Evolutionary conservation across 1,284 basidiomycete genomes (phyloP).

Genomic region (Leccinum griseonigrum): DNA sequence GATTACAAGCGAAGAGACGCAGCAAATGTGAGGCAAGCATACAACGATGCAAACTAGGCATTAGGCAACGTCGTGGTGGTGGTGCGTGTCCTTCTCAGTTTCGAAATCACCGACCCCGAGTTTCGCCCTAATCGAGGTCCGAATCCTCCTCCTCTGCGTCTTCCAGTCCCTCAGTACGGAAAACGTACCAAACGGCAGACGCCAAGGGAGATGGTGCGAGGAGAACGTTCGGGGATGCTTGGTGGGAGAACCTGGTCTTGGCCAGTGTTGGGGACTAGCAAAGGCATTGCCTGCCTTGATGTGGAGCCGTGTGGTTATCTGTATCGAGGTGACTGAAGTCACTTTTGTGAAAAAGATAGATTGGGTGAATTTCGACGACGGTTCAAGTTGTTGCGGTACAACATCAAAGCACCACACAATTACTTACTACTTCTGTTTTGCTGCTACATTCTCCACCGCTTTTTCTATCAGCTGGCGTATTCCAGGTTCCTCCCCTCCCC

Average conservation of each 20-base stretch:
- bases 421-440: too few species aligned
- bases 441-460: slow-evolving; percentile 65
- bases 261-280: slow-evolving; percentile 27
- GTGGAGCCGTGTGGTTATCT: slow-evolving; percentile 44
- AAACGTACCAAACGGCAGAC: too few species aligned
- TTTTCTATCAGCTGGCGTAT: slow-evolving; percentile 66
- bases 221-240: slow-evolving; percentile 40
- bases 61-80: too few species aligned
- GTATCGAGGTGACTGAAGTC: slow-evolving; percentile 14
- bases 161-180: too few species aligned
- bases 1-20: too few species aligned
- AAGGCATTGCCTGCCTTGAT: slow-evolving; percentile 30
- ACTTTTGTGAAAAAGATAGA: slow-evolving; percentile 39
- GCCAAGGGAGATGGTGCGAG: slow-evolving; percentile 33
- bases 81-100: too few species aligned
- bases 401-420: not conserved
- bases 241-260: slow-evolving; percentile 50
- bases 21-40: too few species aligned
- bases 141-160: too few species aligned
- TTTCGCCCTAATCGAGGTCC: too few species aligned
- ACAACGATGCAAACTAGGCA: too few species aligned
- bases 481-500: slow-evolving; percentile 47
- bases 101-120: too few species aligned
- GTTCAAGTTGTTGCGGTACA: not conserved
- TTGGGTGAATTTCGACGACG: too few species aligned